Base-by-base conservation (phyloP, 2,329 filamentous ascomycete genomes). In the Pestalotiopsis sp. region DNA sequence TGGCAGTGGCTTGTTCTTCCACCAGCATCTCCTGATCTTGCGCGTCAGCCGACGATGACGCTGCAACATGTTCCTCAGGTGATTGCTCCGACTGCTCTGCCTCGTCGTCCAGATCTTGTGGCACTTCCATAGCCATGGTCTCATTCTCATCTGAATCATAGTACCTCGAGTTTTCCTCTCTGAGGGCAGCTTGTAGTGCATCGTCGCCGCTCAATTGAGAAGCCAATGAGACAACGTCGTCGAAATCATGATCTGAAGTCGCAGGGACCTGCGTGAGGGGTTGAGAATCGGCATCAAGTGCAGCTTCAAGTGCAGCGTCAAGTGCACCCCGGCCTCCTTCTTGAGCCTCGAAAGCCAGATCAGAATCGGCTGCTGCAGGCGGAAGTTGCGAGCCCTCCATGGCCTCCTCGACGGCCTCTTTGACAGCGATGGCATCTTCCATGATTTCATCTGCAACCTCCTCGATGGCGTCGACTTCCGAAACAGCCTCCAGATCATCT, bases 201-300 rank as follows among this genome's bases (percentile, higher is more conserved):
- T 70, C 69, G 23, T 70, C 69, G 13, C 25, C 66, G 23, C 68
- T 66, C 13, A 67, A 3, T 62, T 65, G 68, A 23, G 65, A 69
- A 2, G 64, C 45, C n/a, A 66, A 57, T 4, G 66, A 60, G 36
- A n/a, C n/a, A 41, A 36, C 65, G 45, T 66, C 65, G 17, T 36
- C 36, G 6, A 62, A n/a, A 20, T 62, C 59, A 20, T 62, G 27
- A 17, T 40, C 25, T 20, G 31, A 20, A 3, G 25, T 11, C 31
- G 17, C 59, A 13, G 31, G 7, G 17, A 23, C 4, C 9, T 40
- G 59, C 12, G 59, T 62, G 20, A 36, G 23, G 13, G 36, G 31
- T 20, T 62, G 56, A 11, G 56, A 5, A 7, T 17, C 58, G 6
- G n/a, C 59, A 9, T 9, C 25, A 4, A 23, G 27, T 17, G 59